Evolutionary conservation across 2,329 filamentous ascomycete genomes (phyloP).

Genomic region (Passalora sequoiae): DNA sequence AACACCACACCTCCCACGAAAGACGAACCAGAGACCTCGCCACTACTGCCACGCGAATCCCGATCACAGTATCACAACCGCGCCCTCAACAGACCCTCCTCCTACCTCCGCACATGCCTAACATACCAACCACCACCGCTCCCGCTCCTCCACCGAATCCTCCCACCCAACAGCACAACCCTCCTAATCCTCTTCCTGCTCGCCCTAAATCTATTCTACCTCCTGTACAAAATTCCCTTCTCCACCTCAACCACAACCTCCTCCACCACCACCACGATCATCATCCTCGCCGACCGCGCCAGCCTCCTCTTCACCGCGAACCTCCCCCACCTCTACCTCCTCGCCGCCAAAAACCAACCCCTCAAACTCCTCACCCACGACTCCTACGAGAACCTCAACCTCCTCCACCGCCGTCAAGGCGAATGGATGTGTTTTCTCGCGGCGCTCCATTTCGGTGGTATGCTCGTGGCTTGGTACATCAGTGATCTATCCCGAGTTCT

Average conservation of each 20-base stretch:
- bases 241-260: conserved; percentile 25
- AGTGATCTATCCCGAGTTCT: conserved; percentile 29
- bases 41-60: background rate
- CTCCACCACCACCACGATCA: too few relatives aligned
- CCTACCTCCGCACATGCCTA: conserved; percentile 30
- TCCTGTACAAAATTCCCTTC: conserved; percentile 50
- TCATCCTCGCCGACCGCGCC: conserved; percentile 55
- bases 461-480: conserved; percentile 52
- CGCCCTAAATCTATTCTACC: conserved; percentile 54
- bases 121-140: conserved; percentile 56
- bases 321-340: conserved; percentile 54
- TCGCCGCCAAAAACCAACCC: conserved; percentile 63
- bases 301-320: conserved; percentile 51
- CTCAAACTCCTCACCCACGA: conserved; percentile 56
- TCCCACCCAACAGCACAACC: conserved; percentile 55
- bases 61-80: background rate
- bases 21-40: conserved; percentile 4
- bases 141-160: conserved; percentile 52
- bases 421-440: conserved; percentile 59
- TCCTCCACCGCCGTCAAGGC: conserved; percentile 60
- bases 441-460: conserved; percentile 51
- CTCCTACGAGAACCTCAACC: conserved; percentile 62
- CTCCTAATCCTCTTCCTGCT: conserved; percentile 50
- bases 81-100: conserved; percentile 5
- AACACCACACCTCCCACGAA: conserved; percentile 31